Base-by-base conservation (phyloP, 176 grass and related monocot genomes). In the bread wheat (Triticum aestivum) region DNA sequence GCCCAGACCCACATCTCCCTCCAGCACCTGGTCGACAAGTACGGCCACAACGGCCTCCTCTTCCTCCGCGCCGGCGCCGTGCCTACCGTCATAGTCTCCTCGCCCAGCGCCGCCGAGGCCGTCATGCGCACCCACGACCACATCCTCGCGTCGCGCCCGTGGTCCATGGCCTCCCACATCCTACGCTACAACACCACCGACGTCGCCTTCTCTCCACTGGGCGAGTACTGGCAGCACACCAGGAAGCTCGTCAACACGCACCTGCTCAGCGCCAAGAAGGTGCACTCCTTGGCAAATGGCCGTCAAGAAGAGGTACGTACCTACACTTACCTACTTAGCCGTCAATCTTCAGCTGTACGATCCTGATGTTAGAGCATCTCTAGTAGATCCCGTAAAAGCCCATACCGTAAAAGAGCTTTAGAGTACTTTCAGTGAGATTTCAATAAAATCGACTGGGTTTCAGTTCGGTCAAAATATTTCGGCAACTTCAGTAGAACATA, bases 51-150 rank as follows among this genome's bases (percentile, higher is more conserved):
- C 23, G 72, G 72, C 23, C 42, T 75, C 42, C 17, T 75, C 5
- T 75, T 75, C 72, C 42, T 75, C 72, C 72, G 37, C 18, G 72
- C 37, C 6, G 72, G 72, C 8, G 72, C 72, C 13, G 72, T 75
- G 32, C 72, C 72, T 5, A 75, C 72, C 5, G 23, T 75, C 41
- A 75, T 75, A 3, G 72, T 75, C 0, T 45, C 38, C 6, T 75
- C 72, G 24, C 42, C 72, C 12, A 63, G 61, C 61, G 61, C 61
- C 61, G 23, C 61, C 23, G 23, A 63, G 4, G 61, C 61, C 3
- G 72, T 71, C 68, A 75, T 75, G 72, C 72, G 72, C 42, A 75
- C 72, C 13, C 37, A 75, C 24, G 72, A 75, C 72, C 42, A 75
- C 42, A 75, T 75, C 72, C 14, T 75, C 2, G 23, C 72, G 12